Evolutionary conservation across 2,329 filamentous ascomycete species (phyloP).

Genomic region (Aciculosporium take): DNA sequence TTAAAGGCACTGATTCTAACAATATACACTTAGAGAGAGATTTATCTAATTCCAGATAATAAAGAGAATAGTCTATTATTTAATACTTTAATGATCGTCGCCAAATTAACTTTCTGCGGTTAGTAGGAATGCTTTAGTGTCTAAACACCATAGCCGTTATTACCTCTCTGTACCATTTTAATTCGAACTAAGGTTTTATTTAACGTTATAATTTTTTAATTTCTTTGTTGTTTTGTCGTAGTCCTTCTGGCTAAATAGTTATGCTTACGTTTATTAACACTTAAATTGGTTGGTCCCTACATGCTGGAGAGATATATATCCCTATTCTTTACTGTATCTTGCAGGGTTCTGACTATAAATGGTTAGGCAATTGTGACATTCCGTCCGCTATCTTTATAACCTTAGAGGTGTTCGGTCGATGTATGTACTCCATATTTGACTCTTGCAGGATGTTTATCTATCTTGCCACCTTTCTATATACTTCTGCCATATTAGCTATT

Average conservation of each 20-base stretch:
- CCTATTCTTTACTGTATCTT: neutral
- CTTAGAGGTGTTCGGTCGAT: neutral
- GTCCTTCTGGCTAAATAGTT: neutral
- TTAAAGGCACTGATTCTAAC: no score
- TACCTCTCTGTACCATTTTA: neutral
- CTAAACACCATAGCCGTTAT: neutral
- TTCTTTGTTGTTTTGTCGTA: neutral
- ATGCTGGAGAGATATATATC: neutral
- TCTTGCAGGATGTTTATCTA: neutral
- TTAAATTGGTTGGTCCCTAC: neutral
- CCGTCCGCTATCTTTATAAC: neutral
- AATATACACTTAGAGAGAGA: no score
- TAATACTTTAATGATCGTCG: no score
- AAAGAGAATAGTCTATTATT: no score
- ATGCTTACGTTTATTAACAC: neutral
- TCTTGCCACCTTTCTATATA: neutral
- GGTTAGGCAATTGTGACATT: neutral
- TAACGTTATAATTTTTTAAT: neutral
- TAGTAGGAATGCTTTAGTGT: no score
- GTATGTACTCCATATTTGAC: neutral
- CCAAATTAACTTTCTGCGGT: no score
- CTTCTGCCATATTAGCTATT: neutral
- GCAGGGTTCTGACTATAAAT: neutral
- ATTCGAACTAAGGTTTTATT: neutral
- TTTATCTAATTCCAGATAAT: no score